Base-by-base conservation (phyloP, 225 moss, liverwort and hornwort species). In the Physcomitrium patens region DNA sequence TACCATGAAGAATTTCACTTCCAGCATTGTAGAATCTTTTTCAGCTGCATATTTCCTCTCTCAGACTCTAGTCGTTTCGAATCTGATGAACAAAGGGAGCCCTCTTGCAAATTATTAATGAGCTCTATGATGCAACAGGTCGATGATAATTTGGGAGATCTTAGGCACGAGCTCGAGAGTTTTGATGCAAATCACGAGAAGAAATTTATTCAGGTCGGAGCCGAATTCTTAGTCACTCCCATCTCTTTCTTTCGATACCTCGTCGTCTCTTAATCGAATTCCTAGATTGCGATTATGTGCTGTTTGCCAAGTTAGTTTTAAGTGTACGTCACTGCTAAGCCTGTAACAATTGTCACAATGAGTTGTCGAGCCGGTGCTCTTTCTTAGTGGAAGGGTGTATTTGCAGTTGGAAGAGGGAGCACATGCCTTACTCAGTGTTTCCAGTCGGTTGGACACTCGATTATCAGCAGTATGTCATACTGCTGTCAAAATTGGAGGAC, bases 381-480 rank as follows among this genome's bases (percentile, higher is more conserved):
- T 26, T 44, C 12, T 47, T 17, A 72, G 68, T 31, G 50, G 22
- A 60, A 26, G 47, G 73, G 44, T 83, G 69, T 27, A 60, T 72
- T 23, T 79, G 82, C 89, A 97, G 96, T 79, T 97, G 86, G 94
- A 89, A 47, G 89, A 86, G 14, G 94, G 92, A 47, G 86, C 94
- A 53, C 89, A 89, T 54, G 64, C 26, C 13, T 81, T 97, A 28
- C 86, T 85, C 66, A 86, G 87, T 66, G 94, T 92, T 76, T 97
- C 94, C 77, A 86, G 85, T 64, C 92, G 94, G n/a, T 76, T 97
- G 72, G 91, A 93, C 79, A 86, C 89, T 85, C 89, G 92, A 69
- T 91, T 97, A 74, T 88, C 94, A 58, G 92, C 92, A 63, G 94
- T 97, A 15, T 93, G 96, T 70, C 92, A 87, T 67, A 89, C 89